Percentiles rank a stretch among this genome's conserved stretches.
Evolutionary conservation across 345 rosid species (phyloP).

Genomic region (Dipteronia sinensis): DNA sequence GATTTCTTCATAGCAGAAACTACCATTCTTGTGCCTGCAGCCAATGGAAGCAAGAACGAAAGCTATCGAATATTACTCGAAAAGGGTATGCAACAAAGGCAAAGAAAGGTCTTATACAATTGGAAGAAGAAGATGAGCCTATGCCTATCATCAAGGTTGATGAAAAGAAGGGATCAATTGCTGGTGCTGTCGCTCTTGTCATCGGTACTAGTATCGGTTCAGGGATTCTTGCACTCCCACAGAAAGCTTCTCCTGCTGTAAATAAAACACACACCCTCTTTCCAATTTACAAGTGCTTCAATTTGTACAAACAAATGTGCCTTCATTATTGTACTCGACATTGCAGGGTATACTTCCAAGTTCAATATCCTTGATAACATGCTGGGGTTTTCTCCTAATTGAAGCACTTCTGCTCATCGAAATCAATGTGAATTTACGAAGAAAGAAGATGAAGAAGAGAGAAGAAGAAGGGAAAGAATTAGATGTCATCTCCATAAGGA

Average conservation of each 20-base stretch:
- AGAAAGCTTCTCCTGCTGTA: conserved; percentile 67
- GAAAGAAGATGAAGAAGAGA: conserved; percentile 24
- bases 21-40: conserved; percentile 11
- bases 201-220: conserved; percentile 68
- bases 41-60: conserved; percentile 31
- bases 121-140: conserved; percentile 16
- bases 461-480: conserved; percentile 38
- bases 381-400: conserved; percentile 62
- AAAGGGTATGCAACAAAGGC: conserved; percentile 13
- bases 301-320: too few species aligned
- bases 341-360: conserved; percentile 63
- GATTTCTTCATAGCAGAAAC: conserved; percentile 18
- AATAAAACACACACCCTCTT: neutral
- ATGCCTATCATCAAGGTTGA: neutral
- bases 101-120: conserved; percentile 19
- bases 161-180: conserved; percentile 51
- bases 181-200: conserved; percentile 61
- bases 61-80: conserved; percentile 3
- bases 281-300: too few species aligned
- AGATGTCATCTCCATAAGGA: conserved; percentile 57
- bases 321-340: neutral
- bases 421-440: conserved; percentile 46
- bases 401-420: conserved; percentile 64
- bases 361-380: conserved; percentile 48
- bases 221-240: conserved; percentile 64